Evolutionary conservation across 2,329 filamentous ascomycete species (phyloP).

Genomic region (Herpotrichia juniperi): DNA sequence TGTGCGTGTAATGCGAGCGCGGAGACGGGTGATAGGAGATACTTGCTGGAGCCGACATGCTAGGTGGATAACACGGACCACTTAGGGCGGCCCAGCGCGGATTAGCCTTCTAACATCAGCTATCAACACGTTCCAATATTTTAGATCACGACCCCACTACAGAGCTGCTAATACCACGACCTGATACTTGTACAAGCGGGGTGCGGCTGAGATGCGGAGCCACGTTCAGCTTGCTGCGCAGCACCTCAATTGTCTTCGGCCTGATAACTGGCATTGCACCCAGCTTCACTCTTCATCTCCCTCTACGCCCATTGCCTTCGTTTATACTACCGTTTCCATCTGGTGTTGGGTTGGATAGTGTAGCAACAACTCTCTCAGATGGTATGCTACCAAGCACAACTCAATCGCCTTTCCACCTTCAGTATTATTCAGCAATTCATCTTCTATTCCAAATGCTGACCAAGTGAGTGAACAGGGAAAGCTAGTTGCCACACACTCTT

Average conservation of each 20-base stretch:
- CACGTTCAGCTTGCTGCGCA: neutral
- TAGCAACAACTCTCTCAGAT: too few relatives aligned
- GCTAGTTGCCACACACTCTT: neutral
- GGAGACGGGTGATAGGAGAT: too few relatives aligned
- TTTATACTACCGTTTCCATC: neutral
- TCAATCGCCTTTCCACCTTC: neutral
- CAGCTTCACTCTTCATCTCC: slow-evolving; percentile 1
- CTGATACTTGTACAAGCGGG: too few relatives aligned
- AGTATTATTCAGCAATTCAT: slow-evolving; percentile 2
- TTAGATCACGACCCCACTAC: too few relatives aligned
- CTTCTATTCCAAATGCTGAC: neutral
- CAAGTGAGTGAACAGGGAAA: neutral
- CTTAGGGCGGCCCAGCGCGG: too few relatives aligned
- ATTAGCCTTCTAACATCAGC: too few relatives aligned
- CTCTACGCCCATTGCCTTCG: neutral
- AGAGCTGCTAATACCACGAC: too few relatives aligned
- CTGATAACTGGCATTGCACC: slow-evolving; percentile 3
- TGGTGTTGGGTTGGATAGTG: neutral
- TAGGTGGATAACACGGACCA: too few relatives aligned
- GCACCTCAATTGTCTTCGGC: slow-evolving; percentile 1
- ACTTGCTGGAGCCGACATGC: too few relatives aligned
- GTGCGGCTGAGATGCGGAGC: neutral
- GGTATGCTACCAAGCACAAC: too few relatives aligned
- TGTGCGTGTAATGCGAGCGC: too few relatives aligned
- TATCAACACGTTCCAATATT: too few relatives aligned